Percentiles rank a stretch among this genome's conserved stretches.
Evolutionary conservation across 2,329 filamentous ascomycete species (phyloP).

Genomic region (Fusarium chaquense): DNA sequence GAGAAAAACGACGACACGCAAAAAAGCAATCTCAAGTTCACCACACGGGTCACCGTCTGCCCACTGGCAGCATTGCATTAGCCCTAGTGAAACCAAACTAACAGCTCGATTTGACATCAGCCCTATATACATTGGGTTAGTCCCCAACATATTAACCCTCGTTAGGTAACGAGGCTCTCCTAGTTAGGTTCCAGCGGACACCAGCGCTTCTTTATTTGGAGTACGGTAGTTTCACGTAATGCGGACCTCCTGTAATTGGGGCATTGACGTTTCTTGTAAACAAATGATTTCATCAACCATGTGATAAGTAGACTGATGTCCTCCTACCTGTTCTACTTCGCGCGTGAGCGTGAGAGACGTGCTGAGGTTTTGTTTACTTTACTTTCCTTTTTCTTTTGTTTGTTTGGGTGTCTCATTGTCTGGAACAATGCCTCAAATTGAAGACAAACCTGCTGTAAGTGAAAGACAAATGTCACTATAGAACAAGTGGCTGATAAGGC

Average conservation of each 20-base stretch:
- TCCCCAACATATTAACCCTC: background rate
- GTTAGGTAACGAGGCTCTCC: background rate
- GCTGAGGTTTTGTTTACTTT: background rate
- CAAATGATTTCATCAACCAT: background rate
- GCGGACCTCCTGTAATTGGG: background rate
- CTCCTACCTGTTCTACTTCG: background rate
- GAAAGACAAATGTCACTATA: background rate
- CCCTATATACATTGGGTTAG: background rate
- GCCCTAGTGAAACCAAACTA: constrained; percentile 2
- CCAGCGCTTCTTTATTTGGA: background rate
- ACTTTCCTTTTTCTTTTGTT: background rate
- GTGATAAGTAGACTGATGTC: background rate
- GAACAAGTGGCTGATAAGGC: background rate
- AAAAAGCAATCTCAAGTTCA: background rate
- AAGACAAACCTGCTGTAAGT: background rate
- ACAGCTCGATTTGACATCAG: background rate
- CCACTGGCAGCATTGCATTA: background rate
- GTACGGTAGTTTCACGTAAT: background rate
- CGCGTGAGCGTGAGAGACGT: background rate
- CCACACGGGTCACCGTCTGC: background rate
- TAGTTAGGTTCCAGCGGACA: background rate
- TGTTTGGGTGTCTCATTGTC: background rate
- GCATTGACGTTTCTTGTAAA: constrained; percentile 3
- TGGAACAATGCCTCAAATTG: constrained; percentile 5
- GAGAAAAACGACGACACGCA: background rate